Evolutionary conservation across 768 basidiomycete genomes (phyloP).

Genomic region (Porpolomopsis calyptriformis): DNA sequence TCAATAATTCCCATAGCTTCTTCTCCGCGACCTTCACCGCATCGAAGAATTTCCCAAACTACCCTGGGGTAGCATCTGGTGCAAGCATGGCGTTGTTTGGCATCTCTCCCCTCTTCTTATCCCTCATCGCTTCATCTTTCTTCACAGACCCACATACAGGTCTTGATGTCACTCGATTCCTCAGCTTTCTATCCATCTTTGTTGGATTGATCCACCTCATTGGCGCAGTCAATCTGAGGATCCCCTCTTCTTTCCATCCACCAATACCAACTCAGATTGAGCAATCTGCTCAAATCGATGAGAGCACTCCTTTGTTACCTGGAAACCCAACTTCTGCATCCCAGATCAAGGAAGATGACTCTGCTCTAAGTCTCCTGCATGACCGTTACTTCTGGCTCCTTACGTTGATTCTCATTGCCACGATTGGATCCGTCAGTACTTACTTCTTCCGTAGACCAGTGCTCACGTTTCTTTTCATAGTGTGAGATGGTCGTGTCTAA

Average conservation of each 20-base stretch:
- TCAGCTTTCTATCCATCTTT: constrained; percentile 45
- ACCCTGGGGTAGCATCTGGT: constrained; percentile 58
- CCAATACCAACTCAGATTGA: neutral
- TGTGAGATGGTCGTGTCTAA: constrained; percentile 79
- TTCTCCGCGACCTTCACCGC: constrained; percentile 72
- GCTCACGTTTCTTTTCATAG: constrained; percentile 22
- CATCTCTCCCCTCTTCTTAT: constrained; percentile 69
- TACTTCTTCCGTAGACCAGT: neutral
- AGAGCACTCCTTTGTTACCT: constrained; percentile 10
- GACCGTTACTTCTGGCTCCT: constrained; percentile 12
- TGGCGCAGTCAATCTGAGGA: constrained; percentile 37
- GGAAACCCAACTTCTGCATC: constrained; percentile 1
- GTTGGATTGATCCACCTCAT: constrained; percentile 43
- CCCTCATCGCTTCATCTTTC: constrained; percentile 47
- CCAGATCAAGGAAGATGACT: neutral
- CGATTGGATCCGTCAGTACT: constrained; percentile 9
- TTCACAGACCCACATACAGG: constrained; percentile 42
- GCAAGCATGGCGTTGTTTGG: constrained; percentile 65
- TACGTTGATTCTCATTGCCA: constrained; percentile 3
- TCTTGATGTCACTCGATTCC: constrained; percentile 37
- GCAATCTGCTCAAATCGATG: constrained; percentile 6
- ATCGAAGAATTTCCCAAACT: constrained; percentile 54
- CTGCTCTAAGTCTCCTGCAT: constrained; percentile 6
- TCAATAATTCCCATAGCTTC: constrained; percentile 27
- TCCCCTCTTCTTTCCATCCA: neutral